A percentile compares a stretch with the other conserved stretches of the same genome.
phyloP scores from a whole-genome alignment of 2,329 filamentous ascomycete genomes.

The Colletotrichum sublineola region DNA sequence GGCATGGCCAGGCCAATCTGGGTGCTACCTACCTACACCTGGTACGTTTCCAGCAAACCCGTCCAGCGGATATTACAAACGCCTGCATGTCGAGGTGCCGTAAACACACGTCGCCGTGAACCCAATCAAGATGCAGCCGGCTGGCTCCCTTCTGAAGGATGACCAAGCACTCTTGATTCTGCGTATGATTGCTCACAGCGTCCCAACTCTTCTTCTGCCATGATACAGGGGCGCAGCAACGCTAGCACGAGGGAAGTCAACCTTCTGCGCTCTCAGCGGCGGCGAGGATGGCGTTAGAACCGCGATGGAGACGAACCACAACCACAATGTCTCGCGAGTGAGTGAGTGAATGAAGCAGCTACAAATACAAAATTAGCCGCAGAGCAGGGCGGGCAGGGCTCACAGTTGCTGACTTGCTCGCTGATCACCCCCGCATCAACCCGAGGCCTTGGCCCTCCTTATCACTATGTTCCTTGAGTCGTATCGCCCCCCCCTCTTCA shows the following conservation, averaged over 20 bases:
- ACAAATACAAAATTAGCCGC: too few relatives aligned
- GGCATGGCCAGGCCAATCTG: constrained; percentile 4
- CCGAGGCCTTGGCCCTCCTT: constrained; percentile 2
- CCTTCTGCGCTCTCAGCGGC: constrained; percentile 15
- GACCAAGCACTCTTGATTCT: not conserved
- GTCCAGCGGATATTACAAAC: not conserved
- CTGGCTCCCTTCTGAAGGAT: not conserved
- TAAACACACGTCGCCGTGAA: not conserved
- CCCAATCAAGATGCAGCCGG: not conserved
- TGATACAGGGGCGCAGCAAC: not conserved
- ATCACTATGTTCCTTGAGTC: constrained; percentile 32
- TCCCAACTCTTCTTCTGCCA: not conserved
- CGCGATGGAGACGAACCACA: not conserved
- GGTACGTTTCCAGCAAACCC: not conserved
- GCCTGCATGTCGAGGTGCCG: not conserved
- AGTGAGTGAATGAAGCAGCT: too few relatives aligned
- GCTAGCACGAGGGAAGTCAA: not conserved
- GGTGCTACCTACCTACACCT: not conserved
- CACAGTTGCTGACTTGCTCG: not conserved
- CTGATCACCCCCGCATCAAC: constrained; percentile 22
- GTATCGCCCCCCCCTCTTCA: constrained; percentile 24
- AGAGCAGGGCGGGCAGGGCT: constrained; percentile 17
- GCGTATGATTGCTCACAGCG: not conserved
- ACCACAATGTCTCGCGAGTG: not conserved
- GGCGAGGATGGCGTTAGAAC: not conserved